phyloP scores from a whole-genome alignment of 23 red algal genomes.

The Gracilaria gracilis region DNA sequence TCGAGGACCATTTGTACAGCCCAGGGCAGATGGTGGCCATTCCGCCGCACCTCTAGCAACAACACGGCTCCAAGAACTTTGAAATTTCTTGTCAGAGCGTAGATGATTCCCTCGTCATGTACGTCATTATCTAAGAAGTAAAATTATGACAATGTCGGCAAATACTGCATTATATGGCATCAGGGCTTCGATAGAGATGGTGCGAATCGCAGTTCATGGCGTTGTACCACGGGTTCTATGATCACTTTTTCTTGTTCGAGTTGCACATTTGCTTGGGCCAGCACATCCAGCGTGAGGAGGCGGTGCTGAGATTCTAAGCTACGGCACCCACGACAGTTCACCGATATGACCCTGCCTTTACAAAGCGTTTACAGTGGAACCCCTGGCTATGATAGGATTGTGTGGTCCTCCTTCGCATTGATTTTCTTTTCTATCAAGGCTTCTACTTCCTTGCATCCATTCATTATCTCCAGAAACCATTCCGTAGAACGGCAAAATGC shows the following conservation, averaged over 20 bases:
- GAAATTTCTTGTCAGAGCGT: constrained; percentile 4
- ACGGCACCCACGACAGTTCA: constrained; percentile 40
- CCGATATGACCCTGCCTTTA: too few species aligned
- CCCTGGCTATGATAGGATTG: too few species aligned
- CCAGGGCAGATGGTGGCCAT: constrained; percentile 44
- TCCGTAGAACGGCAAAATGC: too few species aligned
- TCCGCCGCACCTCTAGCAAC: background rate
- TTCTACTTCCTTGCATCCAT: too few species aligned
- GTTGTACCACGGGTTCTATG: constrained; percentile 37
- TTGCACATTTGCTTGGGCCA: background rate
- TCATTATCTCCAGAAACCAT: too few species aligned
- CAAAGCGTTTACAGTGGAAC: too few species aligned
- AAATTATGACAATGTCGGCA: constrained; percentile 34
- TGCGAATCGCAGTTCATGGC: constrained; percentile 48
- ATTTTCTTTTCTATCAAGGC: too few species aligned
- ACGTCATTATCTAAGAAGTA: constrained; percentile 72
- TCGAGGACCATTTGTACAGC: constrained; percentile 74
- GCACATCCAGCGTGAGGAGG: constrained; percentile 38
- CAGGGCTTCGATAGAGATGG: constrained; percentile 54
- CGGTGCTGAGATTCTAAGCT: constrained; percentile 58
- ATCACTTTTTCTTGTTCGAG: background rate
- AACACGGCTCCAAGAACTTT: constrained; percentile 30
- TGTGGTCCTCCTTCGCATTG: too few species aligned
- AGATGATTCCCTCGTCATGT: constrained; percentile 71
- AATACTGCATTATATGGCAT: constrained; percentile 42